These are phyloP conservation scores for Leccinum aurantiacum DNA, from an alignment of 768 basidiomycete genomes.

Conservation along the genomic window DNA sequence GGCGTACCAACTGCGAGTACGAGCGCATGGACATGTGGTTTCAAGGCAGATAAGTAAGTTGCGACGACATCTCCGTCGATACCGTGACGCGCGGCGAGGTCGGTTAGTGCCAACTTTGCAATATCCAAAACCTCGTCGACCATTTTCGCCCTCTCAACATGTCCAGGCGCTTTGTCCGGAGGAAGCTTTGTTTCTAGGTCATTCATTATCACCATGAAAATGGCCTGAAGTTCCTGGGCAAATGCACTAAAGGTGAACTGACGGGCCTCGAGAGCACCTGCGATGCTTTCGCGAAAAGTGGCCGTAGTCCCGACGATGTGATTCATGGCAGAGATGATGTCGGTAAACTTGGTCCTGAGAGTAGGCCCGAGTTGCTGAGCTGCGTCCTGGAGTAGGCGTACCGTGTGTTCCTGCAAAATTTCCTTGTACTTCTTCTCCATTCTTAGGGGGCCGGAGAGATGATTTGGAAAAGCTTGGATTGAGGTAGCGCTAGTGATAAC, in stretches of 20 bases:
- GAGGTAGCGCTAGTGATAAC: too few relatives aligned
- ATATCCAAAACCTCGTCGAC: conserved; percentile 12
- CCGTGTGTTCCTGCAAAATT: conserved; percentile 2
- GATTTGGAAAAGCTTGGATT: neutral
- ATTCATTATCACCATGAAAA: conserved; percentile 2
- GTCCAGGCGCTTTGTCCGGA: conserved; percentile 2
- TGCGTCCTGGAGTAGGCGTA: conserved; percentile 3
- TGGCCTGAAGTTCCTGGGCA: conserved; percentile 5
- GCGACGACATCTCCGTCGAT: conserved; percentile 9
- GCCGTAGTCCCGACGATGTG: conserved; percentile 9
- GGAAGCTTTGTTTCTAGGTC: conserved; percentile 1
- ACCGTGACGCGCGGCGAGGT: conserved; percentile 2
- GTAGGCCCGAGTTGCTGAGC: conserved; percentile 1
- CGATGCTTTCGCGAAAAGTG: conserved; percentile 11
- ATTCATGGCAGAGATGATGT: conserved; percentile 9
- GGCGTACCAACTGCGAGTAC: conserved; percentile 11
- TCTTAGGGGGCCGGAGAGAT: conserved; percentile 14
- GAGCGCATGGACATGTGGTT: conserved; percentile 9
- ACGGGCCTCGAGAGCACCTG: conserved; percentile 3
- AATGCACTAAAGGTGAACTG: conserved; percentile 6
- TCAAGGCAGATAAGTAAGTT: conserved; percentile 6
- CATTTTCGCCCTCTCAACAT: conserved; percentile 3
- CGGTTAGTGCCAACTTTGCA: neutral
- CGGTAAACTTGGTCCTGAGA: conserved; percentile 4
- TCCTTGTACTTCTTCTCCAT: conserved; percentile 1